Evolutionary conservation across 257 asterid genomes (phyloP), one percentile per base, ranked within the genome.

Genomic region (Jacaranda copaia): DNA sequence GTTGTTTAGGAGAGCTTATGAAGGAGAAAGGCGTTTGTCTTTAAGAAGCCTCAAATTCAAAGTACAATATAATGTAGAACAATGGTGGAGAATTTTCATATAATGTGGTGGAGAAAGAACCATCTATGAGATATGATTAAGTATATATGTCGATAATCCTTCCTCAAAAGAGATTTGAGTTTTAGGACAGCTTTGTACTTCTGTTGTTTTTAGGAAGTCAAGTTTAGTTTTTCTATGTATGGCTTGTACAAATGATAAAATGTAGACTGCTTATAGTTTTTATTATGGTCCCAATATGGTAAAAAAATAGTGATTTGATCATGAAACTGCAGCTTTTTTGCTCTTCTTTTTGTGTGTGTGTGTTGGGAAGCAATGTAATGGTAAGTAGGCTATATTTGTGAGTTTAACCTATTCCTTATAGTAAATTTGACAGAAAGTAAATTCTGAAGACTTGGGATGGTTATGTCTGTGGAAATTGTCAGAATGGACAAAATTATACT

Each of bases 11-110:
- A 68, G 45, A 46, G 56, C 68, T 13, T 32, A 35, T 70, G 12
- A 6, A 15, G 43, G 7, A n/a, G 36, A 14, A 12, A 49, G 39
- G 56, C 32, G 18, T n/a, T 36, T 60, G 63, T 60, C 12, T 43
- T 46, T 68, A 49, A 45, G 64, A 35, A 19, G 61, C 70, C 43
- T 35, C 36, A 13, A 77, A 18, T 39, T 65, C 59, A 52, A 60
- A 38, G 15, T 55, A 53, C 43, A 42, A 32, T 40, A 25, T 25
- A 25, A 25, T 25, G 32, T 25, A 25, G 32, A 25, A 25, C 32
- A 25, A 25, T 25, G 32, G 32, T 25, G 32, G 32, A 25, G 32
- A 25, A 25, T 25, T 25, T 25, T 25, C 32, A 25, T 25, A 25
- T 25, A 2, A 65, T 13, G 38, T 65, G 70, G 32, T 15, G 36